These are phyloP conservation scores for Bathelium albidoporum DNA, from an alignment of 495 filamentous ascomycete genomes.

Conservation along the genomic window DNA sequence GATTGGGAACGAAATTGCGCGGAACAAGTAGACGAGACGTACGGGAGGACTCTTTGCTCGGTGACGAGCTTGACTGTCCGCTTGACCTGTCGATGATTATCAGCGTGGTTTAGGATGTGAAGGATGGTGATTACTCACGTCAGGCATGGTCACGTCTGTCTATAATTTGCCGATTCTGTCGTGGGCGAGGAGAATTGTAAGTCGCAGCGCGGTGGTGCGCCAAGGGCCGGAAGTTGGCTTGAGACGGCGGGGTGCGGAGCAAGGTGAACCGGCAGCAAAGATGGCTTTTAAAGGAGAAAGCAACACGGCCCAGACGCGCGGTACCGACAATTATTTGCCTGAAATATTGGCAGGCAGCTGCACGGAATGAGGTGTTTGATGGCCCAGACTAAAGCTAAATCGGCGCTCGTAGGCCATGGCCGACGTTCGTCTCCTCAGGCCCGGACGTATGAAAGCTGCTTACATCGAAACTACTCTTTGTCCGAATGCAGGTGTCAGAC, in stretches of 20 bases:
- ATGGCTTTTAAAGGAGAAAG: too few species aligned
- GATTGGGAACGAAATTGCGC: too few species aligned
- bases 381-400: neutral
- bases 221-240: neutral
- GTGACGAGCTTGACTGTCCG: constrained; percentile 86
- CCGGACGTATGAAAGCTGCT: neutral
- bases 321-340: neutral
- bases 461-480: too few species aligned
- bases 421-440: neutral
- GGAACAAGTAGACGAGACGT: constrained; percentile 33
- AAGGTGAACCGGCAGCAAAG: neutral
- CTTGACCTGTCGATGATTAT: constrained; percentile 50
- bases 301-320: too few species aligned
- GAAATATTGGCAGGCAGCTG: neutral
- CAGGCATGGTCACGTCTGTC: constrained; percentile 24
- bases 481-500: too few species aligned
- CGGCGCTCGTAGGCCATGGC: neutral
- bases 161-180: neutral
- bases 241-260: constrained; percentile 3
- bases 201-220: neutral
- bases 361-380: neutral
- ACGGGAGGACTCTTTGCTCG: constrained; percentile 71
- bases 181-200: constrained; percentile 1
- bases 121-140: constrained; percentile 20
- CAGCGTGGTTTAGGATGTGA: constrained; percentile 7